Conservation (phyloP, 345 rosid species). For the Aquilaria yunnanensis region DNA sequence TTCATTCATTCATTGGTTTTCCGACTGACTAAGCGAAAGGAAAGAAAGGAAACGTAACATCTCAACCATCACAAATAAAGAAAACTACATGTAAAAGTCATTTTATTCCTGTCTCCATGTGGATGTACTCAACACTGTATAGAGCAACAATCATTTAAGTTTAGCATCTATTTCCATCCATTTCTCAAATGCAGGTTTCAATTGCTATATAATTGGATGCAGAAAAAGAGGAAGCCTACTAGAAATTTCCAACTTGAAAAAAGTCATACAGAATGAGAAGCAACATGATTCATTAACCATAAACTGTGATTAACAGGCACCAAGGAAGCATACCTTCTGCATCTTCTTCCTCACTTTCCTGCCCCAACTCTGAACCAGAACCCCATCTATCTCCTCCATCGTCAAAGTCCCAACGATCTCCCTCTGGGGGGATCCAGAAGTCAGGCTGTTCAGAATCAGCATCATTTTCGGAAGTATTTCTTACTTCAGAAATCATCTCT, state of each 20-base stretch:
- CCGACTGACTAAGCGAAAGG: too few relatives aligned
- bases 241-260: slow-evolving; percentile 3
- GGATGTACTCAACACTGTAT: too few relatives aligned
- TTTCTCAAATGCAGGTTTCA: neutral
- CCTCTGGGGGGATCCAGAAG: slow-evolving; percentile 86
- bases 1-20: too few relatives aligned
- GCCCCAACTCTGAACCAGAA: slow-evolving; percentile 47
- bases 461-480: slow-evolving; percentile 31
- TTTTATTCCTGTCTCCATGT: too few relatives aligned
- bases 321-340: slow-evolving; percentile 33
- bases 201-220: neutral
- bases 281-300: neutral
- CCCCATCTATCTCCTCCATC: slow-evolving; percentile 62
- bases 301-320: slow-evolving; percentile 1
- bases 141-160: too few relatives aligned
- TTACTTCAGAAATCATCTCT: slow-evolving; percentile 38
- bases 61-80: too few relatives aligned
- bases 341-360: slow-evolving; percentile 36
- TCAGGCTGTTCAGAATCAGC: slow-evolving; percentile 55
- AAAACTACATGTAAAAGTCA: too few relatives aligned
- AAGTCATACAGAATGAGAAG: neutral
- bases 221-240: neutral
- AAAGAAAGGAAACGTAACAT: too few relatives aligned
- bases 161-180: too few relatives aligned
- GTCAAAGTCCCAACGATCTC: slow-evolving; percentile 78